Base-by-base conservation (phyloP, 2,329 filamentous ascomycete species). In the Macrophomina pseudophaseolina region DNA sequence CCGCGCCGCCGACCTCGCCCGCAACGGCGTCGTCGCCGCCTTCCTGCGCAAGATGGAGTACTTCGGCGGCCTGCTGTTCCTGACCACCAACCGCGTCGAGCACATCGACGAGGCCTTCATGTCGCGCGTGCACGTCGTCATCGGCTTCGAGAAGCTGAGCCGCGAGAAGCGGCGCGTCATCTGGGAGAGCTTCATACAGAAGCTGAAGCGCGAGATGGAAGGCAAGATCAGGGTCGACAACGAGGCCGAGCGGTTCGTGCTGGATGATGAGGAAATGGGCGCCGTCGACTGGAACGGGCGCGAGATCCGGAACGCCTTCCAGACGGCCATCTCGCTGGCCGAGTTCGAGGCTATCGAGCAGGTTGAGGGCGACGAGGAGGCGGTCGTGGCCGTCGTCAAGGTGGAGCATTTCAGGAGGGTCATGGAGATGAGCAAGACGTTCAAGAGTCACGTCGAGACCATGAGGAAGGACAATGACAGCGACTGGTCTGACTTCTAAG, bases 1-100 rank as follows among this genome's bases (percentile, higher is more conserved):
- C 4, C 76, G 81, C 64, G 77, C 78, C 42, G 76, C 78, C 42
- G 81, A 86, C 70, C 78, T 86, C 16, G 76, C 76, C 46, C 78
- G 83, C 16, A 86, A 86, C 71, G 83, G 81, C 60, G 75, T 86
- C 3, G 71, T 72, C 0, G 69, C 69, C 5, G 66, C 62, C 2
- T 68, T 68, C 52, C 58, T 68, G 4, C 63, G 66, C 9, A 53
- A 48, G n/a, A 52, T 68, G 46, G 66, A 68, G 42, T 68, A 66
- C 38, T 66, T 65, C 23, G 48, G 67, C 14, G 75, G 75, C 56
- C 72, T 74, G 49, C 71, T 78, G 63, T 77, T 77, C 60, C 70
- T 78, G 11, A 78, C 76, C 6, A 78, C 74, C 1, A 77, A 76
- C 46, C 74, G 75, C 18, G 69, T 77, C 2, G 72, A 73, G 28